Percentiles rank a stretch among this genome's conserved stretches.
phyloP scores from a whole-genome alignment of 2,329 filamentous ascomycete genomes.

The Rhinocladiella mackenziei region DNA sequence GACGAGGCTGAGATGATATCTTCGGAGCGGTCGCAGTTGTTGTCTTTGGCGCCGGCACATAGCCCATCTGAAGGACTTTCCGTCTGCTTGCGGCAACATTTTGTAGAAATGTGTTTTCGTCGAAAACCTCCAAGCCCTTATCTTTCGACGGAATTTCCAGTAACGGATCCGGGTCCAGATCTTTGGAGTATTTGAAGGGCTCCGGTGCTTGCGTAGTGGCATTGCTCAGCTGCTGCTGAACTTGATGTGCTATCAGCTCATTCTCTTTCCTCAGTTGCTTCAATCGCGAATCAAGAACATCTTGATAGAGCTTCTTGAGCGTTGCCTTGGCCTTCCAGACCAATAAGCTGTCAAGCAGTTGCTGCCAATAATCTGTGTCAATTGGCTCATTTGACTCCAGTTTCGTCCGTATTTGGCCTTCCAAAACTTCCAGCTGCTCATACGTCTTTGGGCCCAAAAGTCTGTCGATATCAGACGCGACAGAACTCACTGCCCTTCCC shows the following conservation, averaged over 20 bases:
- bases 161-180: conserved; percentile 62
- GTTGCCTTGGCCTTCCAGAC: conserved; percentile 91
- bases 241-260: conserved; percentile 57
- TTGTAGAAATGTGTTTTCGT: conserved; percentile 53
- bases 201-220: conserved; percentile 32
- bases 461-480: conserved; percentile 81
- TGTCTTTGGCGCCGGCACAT: conserved; percentile 57
- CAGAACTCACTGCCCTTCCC: conserved; percentile 72
- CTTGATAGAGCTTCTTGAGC: conserved; percentile 71
- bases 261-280: conserved; percentile 64
- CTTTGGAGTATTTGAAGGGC: conserved; percentile 39
- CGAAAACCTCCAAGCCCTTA: conserved; percentile 56
- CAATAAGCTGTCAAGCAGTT: conserved; percentile 75
- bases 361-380: conserved; percentile 97
- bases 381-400: conserved; percentile 84
- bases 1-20: conserved; percentile 31
- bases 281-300: conserved; percentile 67
- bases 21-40: too few species aligned
- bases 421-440: conserved; percentile 79
- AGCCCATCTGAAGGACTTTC: conserved; percentile 62
- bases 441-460: conserved; percentile 80
- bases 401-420: conserved; percentile 82
- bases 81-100: conserved; percentile 56
- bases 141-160: conserved; percentile 62
- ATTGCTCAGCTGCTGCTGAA: conserved; percentile 33